These are phyloP conservation scores for Colletotrichum cuscutae DNA, from an alignment of 2,329 filamentous ascomycete species.

Conservation along the genomic window DNA sequence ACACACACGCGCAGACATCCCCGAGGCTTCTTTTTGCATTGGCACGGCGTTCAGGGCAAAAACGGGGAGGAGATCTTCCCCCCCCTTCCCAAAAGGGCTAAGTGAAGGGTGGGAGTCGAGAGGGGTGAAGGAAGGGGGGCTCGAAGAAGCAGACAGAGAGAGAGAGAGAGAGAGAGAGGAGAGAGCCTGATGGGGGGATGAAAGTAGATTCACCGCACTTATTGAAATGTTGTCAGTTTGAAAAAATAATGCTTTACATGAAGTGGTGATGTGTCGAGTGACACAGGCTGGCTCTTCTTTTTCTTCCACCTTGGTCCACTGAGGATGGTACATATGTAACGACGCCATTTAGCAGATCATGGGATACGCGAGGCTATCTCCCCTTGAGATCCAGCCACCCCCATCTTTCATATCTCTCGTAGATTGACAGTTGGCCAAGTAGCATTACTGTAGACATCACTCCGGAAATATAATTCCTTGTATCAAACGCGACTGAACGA, in stretches of 20 bases:
- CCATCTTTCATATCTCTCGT: too few relatives aligned
- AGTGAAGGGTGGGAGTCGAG: neutral
- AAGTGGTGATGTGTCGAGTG: too few relatives aligned
- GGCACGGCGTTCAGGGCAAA: conserved; percentile 37
- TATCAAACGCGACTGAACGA: too few relatives aligned
- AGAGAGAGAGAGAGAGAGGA: neutral
- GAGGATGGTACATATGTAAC: too few relatives aligned
- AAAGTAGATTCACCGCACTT: neutral
- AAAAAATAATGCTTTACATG: neutral
- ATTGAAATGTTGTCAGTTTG: conserved; percentile 6
- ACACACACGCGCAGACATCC: neutral
- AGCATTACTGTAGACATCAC: too few relatives aligned
- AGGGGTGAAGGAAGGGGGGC: neutral
- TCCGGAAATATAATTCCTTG: too few relatives aligned
- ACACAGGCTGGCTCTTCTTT: too few relatives aligned
- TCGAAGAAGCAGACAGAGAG: neutral
- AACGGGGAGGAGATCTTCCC: neutral
- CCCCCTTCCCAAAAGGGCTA: neutral
- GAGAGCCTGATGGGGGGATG: neutral
- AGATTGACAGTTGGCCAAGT: too few relatives aligned
- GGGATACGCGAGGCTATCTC: too few relatives aligned
- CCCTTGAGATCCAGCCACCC: too few relatives aligned
- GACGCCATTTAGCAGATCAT: too few relatives aligned
- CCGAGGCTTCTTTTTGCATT: conserved; percentile 34
- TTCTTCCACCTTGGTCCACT: too few relatives aligned